Evolutionary conservation across 108 stramenopile genomes (phyloP).

Genomic region (Cyclotella kingstonii): DNA sequence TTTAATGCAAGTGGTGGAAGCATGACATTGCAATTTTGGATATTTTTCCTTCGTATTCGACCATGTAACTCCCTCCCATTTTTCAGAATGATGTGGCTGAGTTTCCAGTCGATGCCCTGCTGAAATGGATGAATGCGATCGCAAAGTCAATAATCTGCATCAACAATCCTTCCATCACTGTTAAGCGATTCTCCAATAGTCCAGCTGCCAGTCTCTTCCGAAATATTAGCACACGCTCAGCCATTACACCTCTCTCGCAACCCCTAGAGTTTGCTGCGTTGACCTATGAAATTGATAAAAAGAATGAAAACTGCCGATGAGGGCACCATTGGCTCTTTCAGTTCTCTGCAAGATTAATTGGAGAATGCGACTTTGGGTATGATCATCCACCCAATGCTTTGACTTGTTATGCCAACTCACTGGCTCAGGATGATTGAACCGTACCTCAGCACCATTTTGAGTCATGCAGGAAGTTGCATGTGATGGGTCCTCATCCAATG

Average conservation of each 20-base stretch:
- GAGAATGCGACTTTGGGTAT: conserved; percentile 12
- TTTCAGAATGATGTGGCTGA: not conserved
- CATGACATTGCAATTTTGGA: not conserved
- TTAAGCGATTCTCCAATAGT: conserved; percentile 15
- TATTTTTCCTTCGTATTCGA: not conserved
- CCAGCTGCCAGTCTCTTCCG: conserved; percentile 9
- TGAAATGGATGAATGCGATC: not conserved
- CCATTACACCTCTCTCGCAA: not conserved
- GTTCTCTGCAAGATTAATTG: conserved; percentile 11
- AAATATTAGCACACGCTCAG: conserved; percentile 1
- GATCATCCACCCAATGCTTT: conserved; percentile 14
- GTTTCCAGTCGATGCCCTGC: not conserved
- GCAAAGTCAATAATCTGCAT: not conserved
- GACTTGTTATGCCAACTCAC: not conserved
- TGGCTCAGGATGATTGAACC: conserved; percentile 15
- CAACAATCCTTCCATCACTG: not conserved
- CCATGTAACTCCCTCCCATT: not conserved
- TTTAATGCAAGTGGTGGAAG: not conserved
- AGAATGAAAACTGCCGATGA: conserved; percentile 16
- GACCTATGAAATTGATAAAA: conserved; percentile 14
- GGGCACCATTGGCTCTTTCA: conserved; percentile 20
- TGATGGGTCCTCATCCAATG: not conserved
- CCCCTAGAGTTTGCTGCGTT: conserved; percentile 15
- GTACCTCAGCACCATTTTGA: not conserved
- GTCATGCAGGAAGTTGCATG: not conserved